A percentile compares a stretch with the other conserved stretches of the same genome.
phyloP scores from a whole-genome alignment of 169 alveolate species.

The Cryptosporidium viatorum region DNA sequence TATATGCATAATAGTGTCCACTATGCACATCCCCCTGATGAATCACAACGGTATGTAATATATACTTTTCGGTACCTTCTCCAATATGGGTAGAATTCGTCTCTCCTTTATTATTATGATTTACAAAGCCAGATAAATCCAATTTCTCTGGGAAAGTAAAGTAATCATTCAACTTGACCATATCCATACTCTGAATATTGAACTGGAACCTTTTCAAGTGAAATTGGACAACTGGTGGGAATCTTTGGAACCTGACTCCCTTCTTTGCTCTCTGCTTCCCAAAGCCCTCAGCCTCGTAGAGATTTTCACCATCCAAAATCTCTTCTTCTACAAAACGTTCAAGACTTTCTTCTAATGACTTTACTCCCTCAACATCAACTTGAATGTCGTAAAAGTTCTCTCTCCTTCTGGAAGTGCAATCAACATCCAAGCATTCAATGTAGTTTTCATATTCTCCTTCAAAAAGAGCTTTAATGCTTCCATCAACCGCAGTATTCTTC shows the following conservation, averaged over 20 bases:
- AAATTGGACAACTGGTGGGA: constrained; percentile 94
- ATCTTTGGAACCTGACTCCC: constrained; percentile 91
- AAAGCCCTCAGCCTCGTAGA: constrained; percentile 94
- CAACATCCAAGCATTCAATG: constrained; percentile 93
- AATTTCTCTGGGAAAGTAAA: constrained; percentile 92
- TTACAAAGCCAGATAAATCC: constrained; percentile 82
- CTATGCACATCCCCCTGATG: constrained; percentile 95
- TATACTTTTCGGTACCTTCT: constrained; percentile 85
- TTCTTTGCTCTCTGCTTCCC: constrained; percentile 89
- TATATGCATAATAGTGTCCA: constrained; percentile 96
- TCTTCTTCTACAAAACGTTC: constrained; percentile 93
- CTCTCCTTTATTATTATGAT: constrained; percentile 9
- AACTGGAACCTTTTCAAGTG: constrained; percentile 90
- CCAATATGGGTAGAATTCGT: constrained; percentile 75
- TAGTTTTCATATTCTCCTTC: constrained; percentile 95
- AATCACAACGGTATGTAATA: constrained; percentile 93
- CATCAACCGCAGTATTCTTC: constrained; percentile 95
- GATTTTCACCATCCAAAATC: constrained; percentile 93
- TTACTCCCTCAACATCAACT: constrained; percentile 93
- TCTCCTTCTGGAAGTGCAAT: constrained; percentile 89
- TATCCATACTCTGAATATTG: constrained; percentile 83
- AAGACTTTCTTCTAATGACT: constrained; percentile 91
- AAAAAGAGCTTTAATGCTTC: constrained; percentile 91
- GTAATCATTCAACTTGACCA: constrained; percentile 90
- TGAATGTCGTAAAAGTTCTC: constrained; percentile 88